phyloP scores from a whole-genome alignment of 768 basidiomycete genomes.

The Naganishia antarctica region DNA sequence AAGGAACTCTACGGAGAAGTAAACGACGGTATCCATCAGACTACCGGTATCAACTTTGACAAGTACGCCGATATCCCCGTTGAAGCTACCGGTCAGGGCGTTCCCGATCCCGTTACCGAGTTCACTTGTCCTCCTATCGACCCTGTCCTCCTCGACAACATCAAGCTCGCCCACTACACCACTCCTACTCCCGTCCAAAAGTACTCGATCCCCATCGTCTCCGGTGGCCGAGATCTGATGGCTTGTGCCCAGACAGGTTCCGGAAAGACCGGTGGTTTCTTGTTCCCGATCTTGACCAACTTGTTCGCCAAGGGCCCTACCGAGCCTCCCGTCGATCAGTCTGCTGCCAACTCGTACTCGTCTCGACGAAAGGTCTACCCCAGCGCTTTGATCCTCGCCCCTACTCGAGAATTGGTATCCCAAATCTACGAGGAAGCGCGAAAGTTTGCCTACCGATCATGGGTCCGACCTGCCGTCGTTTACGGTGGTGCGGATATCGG shows the following conservation, averaged over 20 bases:
- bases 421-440: constrained; percentile 99
- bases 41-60: constrained; percentile 99
- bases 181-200: constrained; percentile 99
- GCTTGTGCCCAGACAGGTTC: constrained; percentile 80
- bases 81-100: constrained; percentile 91
- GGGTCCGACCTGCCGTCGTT: constrained; percentile 97
- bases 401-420: constrained; percentile 95
- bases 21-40: constrained; percentile 62
- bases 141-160: constrained; percentile 90
- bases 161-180: constrained; percentile 81
- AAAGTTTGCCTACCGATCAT: constrained; percentile 98
- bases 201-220: constrained; percentile 98
- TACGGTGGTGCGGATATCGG: constrained; percentile 99
- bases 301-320: constrained; percentile 79
- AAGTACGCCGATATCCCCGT: constrained; percentile 99
- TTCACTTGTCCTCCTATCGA: constrained; percentile 89
- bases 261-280: constrained; percentile 97
- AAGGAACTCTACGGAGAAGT: constrained; percentile 92
- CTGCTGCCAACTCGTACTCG: constrained; percentile 54
- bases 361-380: constrained; percentile 87
- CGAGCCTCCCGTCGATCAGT: constrained; percentile 59
- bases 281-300: constrained; percentile 96
- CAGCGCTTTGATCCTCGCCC: constrained; percentile 93
- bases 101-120: constrained; percentile 85
- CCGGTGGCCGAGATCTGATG: constrained; percentile 58